Conservation (phyloP, 2,329 filamentous ascomycete genomes). For the Fusarium sp. region DNA sequence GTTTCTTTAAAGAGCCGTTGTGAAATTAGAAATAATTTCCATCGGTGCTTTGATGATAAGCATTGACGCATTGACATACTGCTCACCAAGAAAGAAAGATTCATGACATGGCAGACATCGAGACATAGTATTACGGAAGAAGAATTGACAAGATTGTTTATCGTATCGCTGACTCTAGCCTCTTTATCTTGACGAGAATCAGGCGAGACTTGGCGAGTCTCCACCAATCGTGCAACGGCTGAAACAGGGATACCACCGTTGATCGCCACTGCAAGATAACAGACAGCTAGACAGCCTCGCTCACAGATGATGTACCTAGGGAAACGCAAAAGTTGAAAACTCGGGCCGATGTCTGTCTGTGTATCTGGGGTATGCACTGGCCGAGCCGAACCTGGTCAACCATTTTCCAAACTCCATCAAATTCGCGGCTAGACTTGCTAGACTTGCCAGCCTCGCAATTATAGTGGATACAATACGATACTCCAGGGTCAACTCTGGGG, state of each 20-base stretch:
- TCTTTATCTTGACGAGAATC: background rate
- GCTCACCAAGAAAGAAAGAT: too few species aligned
- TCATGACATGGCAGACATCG: too few species aligned
- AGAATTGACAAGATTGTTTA: too few species aligned
- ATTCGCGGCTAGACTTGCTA: background rate
- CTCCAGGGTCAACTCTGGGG: background rate
- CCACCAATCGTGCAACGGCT: background rate
- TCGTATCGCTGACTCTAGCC: too few species aligned
- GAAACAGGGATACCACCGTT: background rate
- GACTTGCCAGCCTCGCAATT: background rate
- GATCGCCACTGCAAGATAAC: background rate
- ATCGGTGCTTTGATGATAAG: too few species aligned
- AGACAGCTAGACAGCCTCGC: too few species aligned
- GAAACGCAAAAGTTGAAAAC: background rate
- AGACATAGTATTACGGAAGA: too few species aligned
- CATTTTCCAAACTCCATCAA: background rate
- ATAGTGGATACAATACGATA: background rate
- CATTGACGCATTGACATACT: too few species aligned
- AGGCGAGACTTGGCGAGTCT: background rate
- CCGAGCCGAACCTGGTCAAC: too few species aligned
- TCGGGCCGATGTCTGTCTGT: background rate
- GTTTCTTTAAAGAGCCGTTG: too few species aligned
- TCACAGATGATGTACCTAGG: background rate
- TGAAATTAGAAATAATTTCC: too few species aligned
- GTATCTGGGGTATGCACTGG: background rate